Conservation (phyloP, 371 early-diverging fungal species). For the Choanephora cucurbitarum region DNA sequence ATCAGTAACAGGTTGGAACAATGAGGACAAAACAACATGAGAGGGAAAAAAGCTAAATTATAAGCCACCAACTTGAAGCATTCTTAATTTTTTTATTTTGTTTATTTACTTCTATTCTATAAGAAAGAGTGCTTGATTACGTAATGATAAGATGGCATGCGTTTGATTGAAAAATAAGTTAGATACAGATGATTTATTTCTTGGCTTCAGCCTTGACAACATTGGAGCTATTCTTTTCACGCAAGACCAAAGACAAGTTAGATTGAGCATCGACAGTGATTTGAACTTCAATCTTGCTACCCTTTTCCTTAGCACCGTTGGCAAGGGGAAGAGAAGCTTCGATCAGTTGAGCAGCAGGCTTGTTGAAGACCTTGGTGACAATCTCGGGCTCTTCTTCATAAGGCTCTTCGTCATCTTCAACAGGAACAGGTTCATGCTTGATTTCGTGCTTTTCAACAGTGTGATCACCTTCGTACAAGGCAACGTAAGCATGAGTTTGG, state of each 20-base stretch:
- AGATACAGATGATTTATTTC: slow-evolving; percentile 22
- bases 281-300: slow-evolving; percentile 60
- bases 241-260: slow-evolving; percentile 55
- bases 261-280: slow-evolving; percentile 56
- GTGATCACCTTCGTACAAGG: slow-evolving; percentile 81
- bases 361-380: slow-evolving; percentile 48
- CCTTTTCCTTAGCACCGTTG: slow-evolving; percentile 50
- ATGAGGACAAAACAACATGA: slow-evolving; percentile 87
- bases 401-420: slow-evolving; percentile 58
- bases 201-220: slow-evolving; percentile 51
- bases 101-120: neutral
- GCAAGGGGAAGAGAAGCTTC: slow-evolving; percentile 61
- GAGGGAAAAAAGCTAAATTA: neutral
- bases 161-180: neutral
- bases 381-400: slow-evolving; percentile 55
- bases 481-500: slow-evolving; percentile 78
- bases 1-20: slow-evolving; percentile 86
- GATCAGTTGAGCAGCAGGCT: slow-evolving; percentile 58
- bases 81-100: too few relatives aligned
- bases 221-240: slow-evolving; percentile 62
- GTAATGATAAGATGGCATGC: neutral
- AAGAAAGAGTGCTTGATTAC: neutral
- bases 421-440: slow-evolving; percentile 49
- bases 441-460: slow-evolving; percentile 62
- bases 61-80: slow-evolving; percentile 4